A percentile compares a stretch with the other conserved stretches of the same genome.
Evolutionary conservation across 176 grass and related monocot genomes (phyloP).

Genomic region (Panicum miliaceum): DNA sequence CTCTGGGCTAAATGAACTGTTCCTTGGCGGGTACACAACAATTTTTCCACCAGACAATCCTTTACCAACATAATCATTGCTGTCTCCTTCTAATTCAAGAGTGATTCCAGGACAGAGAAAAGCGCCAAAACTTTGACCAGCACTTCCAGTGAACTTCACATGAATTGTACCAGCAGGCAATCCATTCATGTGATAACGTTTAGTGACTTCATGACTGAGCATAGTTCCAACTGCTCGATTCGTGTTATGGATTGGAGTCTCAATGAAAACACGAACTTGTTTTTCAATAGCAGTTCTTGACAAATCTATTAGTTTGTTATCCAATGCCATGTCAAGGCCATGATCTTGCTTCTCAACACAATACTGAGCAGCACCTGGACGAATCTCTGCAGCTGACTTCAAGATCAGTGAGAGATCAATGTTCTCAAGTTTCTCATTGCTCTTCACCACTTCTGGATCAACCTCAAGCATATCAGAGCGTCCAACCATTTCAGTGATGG

Average conservation of each 20-base stretch:
- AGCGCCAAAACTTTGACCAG: conserved; percentile 91
- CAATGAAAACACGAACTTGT: conserved; percentile 71
- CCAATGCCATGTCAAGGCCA: conserved; percentile 82
- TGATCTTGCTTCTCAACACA: conserved; percentile 98
- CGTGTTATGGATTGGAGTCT: conserved; percentile 73
- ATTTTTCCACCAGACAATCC: conserved; percentile 96
- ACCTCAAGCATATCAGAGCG: conserved; percentile 96
- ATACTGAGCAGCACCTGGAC: conserved; percentile 74
- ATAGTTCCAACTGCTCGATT: conserved; percentile 91
- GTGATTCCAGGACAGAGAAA: conserved; percentile 96
- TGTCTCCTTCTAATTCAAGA: conserved; percentile 96
- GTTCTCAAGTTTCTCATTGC: conserved; percentile 92
- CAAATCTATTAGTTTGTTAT: conserved; percentile 76
- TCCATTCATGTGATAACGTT: conserved; percentile 87
- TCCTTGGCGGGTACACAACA: conserved; percentile 87
- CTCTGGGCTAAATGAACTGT: conserved; percentile 78
- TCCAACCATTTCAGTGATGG: conserved; percentile 91
- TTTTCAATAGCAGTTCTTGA: conserved; percentile 74
- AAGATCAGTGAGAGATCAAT: conserved; percentile 91
- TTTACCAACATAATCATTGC: conserved; percentile 99
- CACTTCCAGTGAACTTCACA: conserved; percentile 87
- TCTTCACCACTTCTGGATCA: conserved; percentile 84
- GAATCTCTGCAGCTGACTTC: conserved; percentile 86
- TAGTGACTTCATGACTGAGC: conserved; percentile 94
- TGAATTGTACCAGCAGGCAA: conserved; percentile 77